phyloP scores from a whole-genome alignment of 768 basidiomycete genomes.

The Vararia minispora region DNA sequence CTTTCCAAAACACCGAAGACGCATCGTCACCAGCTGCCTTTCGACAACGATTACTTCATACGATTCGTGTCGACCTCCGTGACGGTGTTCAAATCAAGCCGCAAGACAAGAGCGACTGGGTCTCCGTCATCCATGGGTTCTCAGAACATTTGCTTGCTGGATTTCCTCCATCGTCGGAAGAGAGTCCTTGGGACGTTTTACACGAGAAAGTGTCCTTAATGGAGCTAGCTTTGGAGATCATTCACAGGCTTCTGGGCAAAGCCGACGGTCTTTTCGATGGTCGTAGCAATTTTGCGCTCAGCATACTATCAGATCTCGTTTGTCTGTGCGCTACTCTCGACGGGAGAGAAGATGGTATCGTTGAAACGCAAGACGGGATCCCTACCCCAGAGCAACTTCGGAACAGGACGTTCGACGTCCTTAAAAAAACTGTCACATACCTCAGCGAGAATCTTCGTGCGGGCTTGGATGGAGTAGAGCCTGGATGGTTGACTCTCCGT shows the following conservation, averaged over 20 bases:
- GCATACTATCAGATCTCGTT: conserved; percentile 38
- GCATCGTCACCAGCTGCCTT: conserved; percentile 12
- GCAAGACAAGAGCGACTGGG: conserved; percentile 24
- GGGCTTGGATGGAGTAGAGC: conserved; percentile 20
- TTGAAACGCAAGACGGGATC: conserved; percentile 26
- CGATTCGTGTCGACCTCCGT: conserved; percentile 10
- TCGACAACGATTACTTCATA: conserved; percentile 10
- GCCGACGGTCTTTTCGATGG: conserved; percentile 41
- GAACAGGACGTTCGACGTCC: conserved; percentile 31
- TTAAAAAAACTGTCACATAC: conserved; percentile 34
- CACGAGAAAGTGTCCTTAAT: conserved; percentile 48
- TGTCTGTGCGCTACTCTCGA: conserved; percentile 46
- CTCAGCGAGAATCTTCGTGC: conserved; percentile 29
- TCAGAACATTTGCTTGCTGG: conserved; percentile 39
- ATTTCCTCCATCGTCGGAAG: conserved; percentile 45
- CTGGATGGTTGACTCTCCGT: conserved; percentile 32
- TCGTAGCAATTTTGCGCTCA: conserved; percentile 33
- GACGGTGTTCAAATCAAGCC: too few species aligned
- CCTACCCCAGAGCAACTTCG: conserved; percentile 39
- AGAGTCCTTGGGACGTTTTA: conserved; percentile 39
- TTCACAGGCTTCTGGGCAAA: conserved; percentile 34
- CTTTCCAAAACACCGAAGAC: conserved; percentile 9
- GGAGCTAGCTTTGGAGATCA: conserved; percentile 41
- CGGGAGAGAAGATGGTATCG: conserved; percentile 42
- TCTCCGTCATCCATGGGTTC: conserved; percentile 32